Base-by-base conservation (phyloP, 2,329 filamentous ascomycete genomes). In the Verticillium dahliae region DNA sequence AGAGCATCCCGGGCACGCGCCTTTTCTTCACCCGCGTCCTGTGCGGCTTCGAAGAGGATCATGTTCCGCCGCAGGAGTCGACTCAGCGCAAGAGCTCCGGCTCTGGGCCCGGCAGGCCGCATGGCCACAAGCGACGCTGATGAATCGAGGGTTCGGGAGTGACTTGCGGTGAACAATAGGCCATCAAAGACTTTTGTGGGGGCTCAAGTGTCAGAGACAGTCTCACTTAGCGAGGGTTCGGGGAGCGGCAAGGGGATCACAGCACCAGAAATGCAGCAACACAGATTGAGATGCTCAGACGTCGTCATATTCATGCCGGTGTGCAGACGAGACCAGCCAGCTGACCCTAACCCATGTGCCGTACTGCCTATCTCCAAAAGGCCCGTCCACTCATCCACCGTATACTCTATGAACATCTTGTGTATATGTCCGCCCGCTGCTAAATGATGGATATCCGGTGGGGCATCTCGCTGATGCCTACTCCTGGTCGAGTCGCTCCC, bases 1-100 rank as follows among this genome's bases (percentile, higher is more conserved):
- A 87, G 85, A 86, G 79, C 69, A 77, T 86, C 31, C 76, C 84
- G 1, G 78, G 78, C 18, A 84, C 84, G 14, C 78, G 84, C 7
- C 75, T 82, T n/a, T 78, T 81, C 63, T 87, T 85, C 69, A 84
- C 77, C 59, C 78, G 78, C 63, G 78, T 85, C 68, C 75, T 86
- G 54, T 85, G 82, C 69, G 84, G 83, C 41, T 78, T 80, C 65
- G 77, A 81, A 11, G 72, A 64, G 14, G 63, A 64, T 15, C 39
- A 65, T 1, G 60, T 64, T 54, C 18, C 63, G 38, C 61, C 58
- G 27, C 63, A 62, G 54, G 62, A 66, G 56, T 18, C 63, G 18
- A 62, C 63, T 18, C 60, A 50, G 45, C 60, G 62, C n/a, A 65
- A 65, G 58, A 58, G n/a, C 34, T 59, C 62, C 31, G 45, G n/a